Percentiles rank a stretch among this genome's conserved stretches.
Evolutionary conservation across 2,329 filamentous ascomycete species (phyloP).

Genomic region (Calonectria montana): DNA sequence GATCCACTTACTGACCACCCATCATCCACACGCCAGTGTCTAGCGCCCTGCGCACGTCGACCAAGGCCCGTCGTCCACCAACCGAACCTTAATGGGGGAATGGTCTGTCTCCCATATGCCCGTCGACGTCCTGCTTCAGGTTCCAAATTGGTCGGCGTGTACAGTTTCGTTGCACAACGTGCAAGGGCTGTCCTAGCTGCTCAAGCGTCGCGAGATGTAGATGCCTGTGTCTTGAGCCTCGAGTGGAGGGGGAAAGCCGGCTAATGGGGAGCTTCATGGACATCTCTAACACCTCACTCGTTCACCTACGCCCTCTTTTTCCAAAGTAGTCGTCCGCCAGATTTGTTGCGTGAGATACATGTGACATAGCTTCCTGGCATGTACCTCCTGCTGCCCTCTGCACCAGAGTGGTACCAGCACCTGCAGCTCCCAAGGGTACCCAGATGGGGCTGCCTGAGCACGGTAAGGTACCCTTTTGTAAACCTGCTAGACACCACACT

Average conservation of each 20-base stretch:
- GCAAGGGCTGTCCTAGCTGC: slow-evolving; percentile 9
- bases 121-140: not conserved
- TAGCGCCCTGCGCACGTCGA: not conserved
- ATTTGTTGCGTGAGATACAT: slow-evolving; percentile 27
- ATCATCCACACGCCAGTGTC: slow-evolving; percentile 12
- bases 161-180: not conserved
- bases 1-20: slow-evolving; percentile 17
- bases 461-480: slow-evolving; percentile 7
- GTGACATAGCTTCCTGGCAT: slow-evolving; percentile 24
- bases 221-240: not conserved
- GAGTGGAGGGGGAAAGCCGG: slow-evolving; percentile 14
- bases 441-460: slow-evolving; percentile 2
- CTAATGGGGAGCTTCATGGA: slow-evolving; percentile 15
- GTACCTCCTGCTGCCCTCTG: not conserved
- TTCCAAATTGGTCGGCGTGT: slow-evolving; percentile 4
- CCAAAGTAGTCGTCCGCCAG: slow-evolving; percentile 21
- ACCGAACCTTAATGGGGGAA: slow-evolving; percentile 18
- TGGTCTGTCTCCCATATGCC: slow-evolving; percentile 2
- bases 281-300: slow-evolving; percentile 37
- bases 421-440: not conserved
- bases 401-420: not conserved
- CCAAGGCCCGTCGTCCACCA: slow-evolving; percentile 1
- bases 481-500: slow-evolving; percentile 15
- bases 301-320: slow-evolving; percentile 31
- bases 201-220: slow-evolving; percentile 1